Evolutionary conservation across 345 rosid genomes (phyloP), one percentile per base, ranked within the genome.

Genomic region (Limnanthes douglasii): DNA sequence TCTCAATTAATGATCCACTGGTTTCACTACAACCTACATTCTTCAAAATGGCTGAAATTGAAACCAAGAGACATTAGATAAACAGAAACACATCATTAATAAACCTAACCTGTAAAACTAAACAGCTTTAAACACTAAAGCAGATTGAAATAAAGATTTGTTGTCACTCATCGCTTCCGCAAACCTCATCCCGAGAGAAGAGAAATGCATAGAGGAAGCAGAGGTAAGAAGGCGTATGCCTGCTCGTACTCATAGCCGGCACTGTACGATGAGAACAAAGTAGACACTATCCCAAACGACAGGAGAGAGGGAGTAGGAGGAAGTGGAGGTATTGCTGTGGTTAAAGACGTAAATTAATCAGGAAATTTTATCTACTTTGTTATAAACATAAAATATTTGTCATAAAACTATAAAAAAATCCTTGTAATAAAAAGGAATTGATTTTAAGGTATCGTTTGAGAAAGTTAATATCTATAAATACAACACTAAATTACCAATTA

Each of bases 161-260:
- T 15, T 34, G 7, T 19, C 22, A n/a, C n/a, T n/a, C n/a, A n/a
- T n/a, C n/a, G n/a, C n/a, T n/a, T n/a, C n/a, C n/a, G n/a, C n/a
- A 30, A 43, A 81, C 95, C 88, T 64, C 94, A 51, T 23, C 57
- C 81, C 3, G 92, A 59, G 14, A 80, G 39, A 35, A 70, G 3
- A 12, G 55, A 54, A 21, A 79, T 74, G 66, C 52, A 61, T 26
- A 62, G 31, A 2, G 95, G 98, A 31, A 90, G 77, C 13, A 84
- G 62, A 16, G 98, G 98, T 31, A 72, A 59, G 70, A 90, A 90
- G 20, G 98, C 95, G 30, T 71, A 90, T 22, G 61, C 43, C 73
- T 84, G 98, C 67, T 84, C 98, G 30, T 84, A 80, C 69, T 90
- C 94, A 34, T 80, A 90, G 1, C 95, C 86, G n/a, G 30, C 98